Evolutionary conservation across 2,329 filamentous ascomycete species (phyloP).

Genomic region (Monosporascus sp.): DNA sequence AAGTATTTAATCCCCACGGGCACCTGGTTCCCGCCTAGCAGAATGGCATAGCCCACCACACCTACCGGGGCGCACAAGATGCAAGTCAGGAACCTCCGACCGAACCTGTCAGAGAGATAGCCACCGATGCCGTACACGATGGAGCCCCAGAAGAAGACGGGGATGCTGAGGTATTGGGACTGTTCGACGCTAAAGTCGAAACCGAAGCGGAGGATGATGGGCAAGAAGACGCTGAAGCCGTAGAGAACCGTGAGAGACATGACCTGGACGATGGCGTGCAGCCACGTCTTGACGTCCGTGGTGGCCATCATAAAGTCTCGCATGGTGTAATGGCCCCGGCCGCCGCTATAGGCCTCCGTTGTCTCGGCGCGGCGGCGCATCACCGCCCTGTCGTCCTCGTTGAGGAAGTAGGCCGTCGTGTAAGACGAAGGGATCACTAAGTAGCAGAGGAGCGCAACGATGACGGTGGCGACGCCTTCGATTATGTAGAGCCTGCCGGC

Average conservation of each 20-base stretch:
- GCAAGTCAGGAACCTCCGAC: constrained; percentile 12
- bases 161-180: constrained; percentile 15
- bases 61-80: constrained; percentile 10
- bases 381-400: constrained; percentile 14
- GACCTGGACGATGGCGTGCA: constrained; percentile 12
- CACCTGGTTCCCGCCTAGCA: constrained; percentile 9
- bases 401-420: constrained; percentile 15
- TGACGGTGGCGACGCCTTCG: constrained; percentile 11
- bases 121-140: constrained; percentile 9
- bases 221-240: constrained; percentile 15
- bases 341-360: constrained; percentile 14
- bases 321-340: constrained; percentile 13
- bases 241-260: constrained; percentile 15
- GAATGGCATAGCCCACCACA: constrained; percentile 10
- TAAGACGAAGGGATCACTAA: constrained; percentile 14
- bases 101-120: constrained; percentile 11
- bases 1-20: constrained; percentile 14
- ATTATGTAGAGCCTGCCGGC: constrained; percentile 13
- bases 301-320: constrained; percentile 13
- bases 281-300: constrained; percentile 14
- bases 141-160: constrained; percentile 16
- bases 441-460: constrained; percentile 7
- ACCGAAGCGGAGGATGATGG: constrained; percentile 15
- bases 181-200: constrained; percentile 15
- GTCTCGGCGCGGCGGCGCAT: constrained; percentile 15